Percentiles rank a stretch among this genome's conserved stretches.
phyloP scores from a whole-genome alignment of 768 basidiomycete species.

The Serendipita indica region DNA sequence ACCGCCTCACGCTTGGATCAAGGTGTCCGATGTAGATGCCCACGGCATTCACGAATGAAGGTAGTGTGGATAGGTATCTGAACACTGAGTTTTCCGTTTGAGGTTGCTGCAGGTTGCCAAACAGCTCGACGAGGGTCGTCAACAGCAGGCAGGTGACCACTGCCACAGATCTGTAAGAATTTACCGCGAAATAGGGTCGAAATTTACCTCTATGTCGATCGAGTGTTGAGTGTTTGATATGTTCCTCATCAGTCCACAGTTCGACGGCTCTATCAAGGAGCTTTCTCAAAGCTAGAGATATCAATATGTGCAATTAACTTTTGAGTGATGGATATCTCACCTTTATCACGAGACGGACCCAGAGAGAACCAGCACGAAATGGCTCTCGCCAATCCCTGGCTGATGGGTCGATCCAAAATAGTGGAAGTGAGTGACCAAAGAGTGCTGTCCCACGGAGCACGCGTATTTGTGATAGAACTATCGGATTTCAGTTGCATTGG shows the following conservation, averaged over 20 bases:
- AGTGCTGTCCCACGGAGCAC: no score
- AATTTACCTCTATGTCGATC: conserved; percentile 60
- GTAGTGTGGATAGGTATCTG: conserved; percentile 19
- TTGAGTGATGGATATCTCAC: no score
- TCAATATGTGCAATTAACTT: no score
- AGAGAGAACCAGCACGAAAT: neutral
- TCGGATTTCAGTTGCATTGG: no score
- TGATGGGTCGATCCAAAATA: conserved; percentile 34
- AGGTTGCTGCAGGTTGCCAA: neutral
- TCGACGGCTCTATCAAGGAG: conserved; percentile 29
- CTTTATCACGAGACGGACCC: no score
- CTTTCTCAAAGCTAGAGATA: conserved; percentile 16
- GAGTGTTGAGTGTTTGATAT: conserved; percentile 66
- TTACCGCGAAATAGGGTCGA: conserved; percentile 26
- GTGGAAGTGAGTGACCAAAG: conserved; percentile 23
- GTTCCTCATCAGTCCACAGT: conserved; percentile 60
- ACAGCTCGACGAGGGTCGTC: conserved; percentile 18
- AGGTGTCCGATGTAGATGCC: conserved; percentile 64
- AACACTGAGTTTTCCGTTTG: conserved; percentile 13
- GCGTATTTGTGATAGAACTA: no score
- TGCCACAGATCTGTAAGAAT: conserved; percentile 36
- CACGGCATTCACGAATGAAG: conserved; percentile 48
- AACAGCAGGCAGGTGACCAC: conserved; percentile 36
- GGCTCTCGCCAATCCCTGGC: conserved; percentile 7
- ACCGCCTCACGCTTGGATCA: conserved; percentile 59